Evolutionary conservation across 2,329 filamentous ascomycete genomes (phyloP).

Genomic region (Verticillium nubilum): DNA sequence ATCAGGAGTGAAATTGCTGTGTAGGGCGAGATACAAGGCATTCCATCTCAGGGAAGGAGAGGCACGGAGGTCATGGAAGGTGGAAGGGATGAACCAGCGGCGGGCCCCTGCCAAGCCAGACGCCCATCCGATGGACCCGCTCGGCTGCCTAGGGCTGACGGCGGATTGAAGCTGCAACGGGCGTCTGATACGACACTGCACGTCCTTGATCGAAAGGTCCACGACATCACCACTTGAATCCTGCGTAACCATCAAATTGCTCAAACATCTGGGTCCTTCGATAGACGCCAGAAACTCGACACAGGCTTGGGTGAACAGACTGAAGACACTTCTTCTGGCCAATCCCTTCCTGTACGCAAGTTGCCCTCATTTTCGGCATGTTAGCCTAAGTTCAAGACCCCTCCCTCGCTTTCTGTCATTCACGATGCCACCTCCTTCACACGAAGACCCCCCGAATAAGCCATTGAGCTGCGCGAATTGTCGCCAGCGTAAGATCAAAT

Average conservation of each 20-base stretch:
- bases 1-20: too few relatives aligned
- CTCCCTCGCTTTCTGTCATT: neutral
- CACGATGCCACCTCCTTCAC: neutral
- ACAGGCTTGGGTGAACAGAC: too few relatives aligned
- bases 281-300: too few relatives aligned
- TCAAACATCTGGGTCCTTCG: too few relatives aligned
- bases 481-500: constrained; percentile 58
- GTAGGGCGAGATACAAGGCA: neutral
- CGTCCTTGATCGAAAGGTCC: neutral
- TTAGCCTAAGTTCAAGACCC: neutral
- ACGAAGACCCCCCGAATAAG: constrained; percentile 15
- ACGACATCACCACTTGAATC: neutral
- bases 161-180: neutral
- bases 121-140: neutral
- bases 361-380: too few relatives aligned
- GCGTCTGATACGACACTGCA: too few relatives aligned
- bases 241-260: too few relatives aligned
- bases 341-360: too few relatives aligned
- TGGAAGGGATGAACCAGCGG: neutral
- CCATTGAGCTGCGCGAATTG: constrained; percentile 48
- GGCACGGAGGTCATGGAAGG: neutral
- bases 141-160: neutral
- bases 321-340: too few relatives aligned
- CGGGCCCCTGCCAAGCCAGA: neutral
- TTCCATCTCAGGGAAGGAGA: neutral